Evolutionary conservation across 1,284 basidiomycete species (phyloP).

Genomic region (Ustilago nuda): DNA sequence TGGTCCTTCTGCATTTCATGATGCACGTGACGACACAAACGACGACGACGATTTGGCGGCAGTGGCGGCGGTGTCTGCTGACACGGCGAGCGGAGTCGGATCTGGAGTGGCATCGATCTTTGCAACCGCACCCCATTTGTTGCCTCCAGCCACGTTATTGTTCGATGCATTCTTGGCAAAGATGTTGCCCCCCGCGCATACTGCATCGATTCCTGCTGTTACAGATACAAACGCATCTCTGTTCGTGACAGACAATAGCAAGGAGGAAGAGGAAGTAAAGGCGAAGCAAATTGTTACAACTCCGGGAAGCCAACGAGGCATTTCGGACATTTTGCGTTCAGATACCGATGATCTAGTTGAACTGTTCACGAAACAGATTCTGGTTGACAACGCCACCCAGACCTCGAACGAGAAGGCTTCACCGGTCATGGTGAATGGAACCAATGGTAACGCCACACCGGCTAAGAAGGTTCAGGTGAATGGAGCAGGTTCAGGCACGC

Average conservation of each 20-base stretch:
- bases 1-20: conserved; percentile 74
- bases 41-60: conserved; percentile 22
- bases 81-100: conserved; percentile 11
- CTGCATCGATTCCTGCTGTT: not conserved
- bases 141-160: conserved; percentile 80
- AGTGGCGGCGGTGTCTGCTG: not conserved
- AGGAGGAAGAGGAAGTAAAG: not conserved
- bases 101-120: conserved; percentile 73
- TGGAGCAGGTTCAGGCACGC: conserved; percentile 8
- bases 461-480: conserved; percentile 24
- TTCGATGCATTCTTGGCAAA: conserved; percentile 80
- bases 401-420: not conserved
- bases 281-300: not conserved
- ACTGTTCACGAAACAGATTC: conserved; percentile 35
- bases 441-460: conserved; percentile 17
- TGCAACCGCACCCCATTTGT: conserved; percentile 80
- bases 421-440: conserved; percentile 13
- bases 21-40: conserved; percentile 17
- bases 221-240: not conserved
- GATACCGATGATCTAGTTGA: conserved; percentile 47
- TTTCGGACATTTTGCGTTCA: conserved; percentile 31
- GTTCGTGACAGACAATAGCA: conserved; percentile 5
- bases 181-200: conserved; percentile 72
- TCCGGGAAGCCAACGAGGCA: conserved; percentile 10
- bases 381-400: conserved; percentile 11